Base-by-base conservation (phyloP, 768 basidiomycete genomes). In the Boletus speciosus region DNA sequence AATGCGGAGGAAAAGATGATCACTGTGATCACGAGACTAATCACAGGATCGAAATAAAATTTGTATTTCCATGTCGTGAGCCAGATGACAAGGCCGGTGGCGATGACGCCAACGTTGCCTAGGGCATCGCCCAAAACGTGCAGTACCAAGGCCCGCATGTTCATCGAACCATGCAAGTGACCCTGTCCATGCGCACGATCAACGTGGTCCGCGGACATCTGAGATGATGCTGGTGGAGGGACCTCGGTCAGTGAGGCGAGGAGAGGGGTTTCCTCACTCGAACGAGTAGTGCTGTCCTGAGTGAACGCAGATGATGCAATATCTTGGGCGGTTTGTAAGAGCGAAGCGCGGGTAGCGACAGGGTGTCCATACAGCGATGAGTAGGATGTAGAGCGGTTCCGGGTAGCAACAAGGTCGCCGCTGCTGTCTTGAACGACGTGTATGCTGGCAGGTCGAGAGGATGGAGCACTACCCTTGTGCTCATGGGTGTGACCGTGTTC, bases 91-190 rank as follows among this genome's bases (percentile, higher is more conserved):
- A 98, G 81, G 52, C 97, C 97, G 5, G 95, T 92, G 35, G 88
- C 85, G 55, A 99, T 97, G 57, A 99, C 97, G 49, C 97, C 97
- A 57, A 98, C 90, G 70, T 99, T 98, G 47, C 97, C 97, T 25
- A 99, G 81, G 51, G 96, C 96, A 74, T 99, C 96, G 34, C 96
- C 96, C 42, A 99, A 71, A 37, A 98, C 97, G 70, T 99, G 97
- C 29, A 99, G 73, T 32, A 98, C 77, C 1, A 99, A 78, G 31
- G 94, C 97, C n/a, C 78, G 88, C 95, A 98, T 98, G 72, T 98
- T 99, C 97, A 99, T 98, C 1, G 87, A 91, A 25, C 65, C 86
- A 62, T 85, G 83, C 21, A 73, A 59, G 66, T 80, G 74, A 67
- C 74, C 52, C 41, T 72, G 70, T 9, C 58, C 62, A 21, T 55